phyloP scores from a whole-genome alignment of 176 grass and related monocot genomes.

The Rhynchospora breviuscula region DNA sequence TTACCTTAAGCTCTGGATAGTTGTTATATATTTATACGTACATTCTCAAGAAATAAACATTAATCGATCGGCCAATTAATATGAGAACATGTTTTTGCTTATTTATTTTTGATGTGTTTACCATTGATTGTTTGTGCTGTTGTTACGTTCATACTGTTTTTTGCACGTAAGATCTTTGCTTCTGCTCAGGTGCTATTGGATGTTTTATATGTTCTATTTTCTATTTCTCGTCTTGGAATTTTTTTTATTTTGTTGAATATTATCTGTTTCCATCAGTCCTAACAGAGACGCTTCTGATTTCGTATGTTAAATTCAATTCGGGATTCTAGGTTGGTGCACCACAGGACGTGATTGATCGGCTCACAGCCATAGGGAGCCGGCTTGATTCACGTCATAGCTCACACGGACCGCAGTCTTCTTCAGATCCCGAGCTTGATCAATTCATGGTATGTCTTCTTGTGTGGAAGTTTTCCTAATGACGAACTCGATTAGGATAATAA shows the following conservation, averaged over 20 bases:
- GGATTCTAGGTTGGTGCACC: slow-evolving; percentile 44
- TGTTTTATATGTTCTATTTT: neutral
- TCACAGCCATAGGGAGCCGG: slow-evolving; percentile 43
- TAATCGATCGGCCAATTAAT: neutral
- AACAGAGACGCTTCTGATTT: neutral
- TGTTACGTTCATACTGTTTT: neutral
- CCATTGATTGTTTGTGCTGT: neutral
- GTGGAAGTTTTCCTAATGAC: neutral
- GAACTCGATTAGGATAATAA: neutral
- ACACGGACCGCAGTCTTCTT: slow-evolving; percentile 21
- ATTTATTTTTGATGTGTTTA: neutral
- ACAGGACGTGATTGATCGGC: slow-evolving; percentile 44
- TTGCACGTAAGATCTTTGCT: neutral
- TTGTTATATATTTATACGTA: neutral
- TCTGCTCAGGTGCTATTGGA: neutral
- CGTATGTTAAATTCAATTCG: neutral
- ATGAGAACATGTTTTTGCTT: neutral
- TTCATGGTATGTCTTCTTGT: slow-evolving; percentile 58
- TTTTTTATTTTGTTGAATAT: neutral
- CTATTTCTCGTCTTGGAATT: too few relatives aligned
- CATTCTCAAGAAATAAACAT: neutral
- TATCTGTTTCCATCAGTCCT: neutral
- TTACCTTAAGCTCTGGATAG: neutral
- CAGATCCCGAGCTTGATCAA: slow-evolving; percentile 80
- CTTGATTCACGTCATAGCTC: slow-evolving; percentile 22